phyloP scores from a whole-genome alignment of 305 asterid genomes.

The Fraxinus baroniana region DNA sequence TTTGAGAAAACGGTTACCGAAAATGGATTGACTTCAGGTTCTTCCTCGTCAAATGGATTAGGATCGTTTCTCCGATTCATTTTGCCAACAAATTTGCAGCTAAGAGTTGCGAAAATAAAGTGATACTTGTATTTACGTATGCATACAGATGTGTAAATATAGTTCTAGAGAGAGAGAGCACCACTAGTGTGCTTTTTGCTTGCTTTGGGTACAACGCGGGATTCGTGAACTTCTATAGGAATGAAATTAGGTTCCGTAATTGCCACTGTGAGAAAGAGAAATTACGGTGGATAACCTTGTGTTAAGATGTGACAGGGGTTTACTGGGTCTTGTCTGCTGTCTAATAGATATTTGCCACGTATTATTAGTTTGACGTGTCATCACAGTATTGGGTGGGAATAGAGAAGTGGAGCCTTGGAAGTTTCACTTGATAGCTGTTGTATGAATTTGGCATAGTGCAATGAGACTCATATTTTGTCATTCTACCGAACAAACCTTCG shows the following conservation, averaged over 20 bases:
- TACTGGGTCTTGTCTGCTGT: not conserved
- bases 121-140: conserved; percentile 13
- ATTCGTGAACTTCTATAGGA: conserved; percentile 17
- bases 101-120: conserved; percentile 19
- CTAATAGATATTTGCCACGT: not conserved
- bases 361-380: not conserved
- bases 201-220: conserved; percentile 33
- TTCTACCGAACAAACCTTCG: not conserved
- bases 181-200: conserved; percentile 1
- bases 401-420: not conserved
- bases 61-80: conserved; percentile 83
- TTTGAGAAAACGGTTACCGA: conserved; percentile 41
- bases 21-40: conserved; percentile 95
- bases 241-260: not conserved
- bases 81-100: conserved; percentile 20
- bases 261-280: conserved; percentile 19
- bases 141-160: conserved; percentile 1
- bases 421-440: not conserved
- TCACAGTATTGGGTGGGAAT: not conserved
- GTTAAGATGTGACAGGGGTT: not conserved
- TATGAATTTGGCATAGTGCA: not conserved
- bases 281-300: conserved; percentile 14
- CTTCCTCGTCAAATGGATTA: conserved; percentile 91
- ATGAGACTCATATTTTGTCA: not conserved
- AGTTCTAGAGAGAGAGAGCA: conserved; percentile 5